Base-by-base conservation (phyloP, 768 basidiomycete species). In the Boletus vermiculosoides region DNA sequence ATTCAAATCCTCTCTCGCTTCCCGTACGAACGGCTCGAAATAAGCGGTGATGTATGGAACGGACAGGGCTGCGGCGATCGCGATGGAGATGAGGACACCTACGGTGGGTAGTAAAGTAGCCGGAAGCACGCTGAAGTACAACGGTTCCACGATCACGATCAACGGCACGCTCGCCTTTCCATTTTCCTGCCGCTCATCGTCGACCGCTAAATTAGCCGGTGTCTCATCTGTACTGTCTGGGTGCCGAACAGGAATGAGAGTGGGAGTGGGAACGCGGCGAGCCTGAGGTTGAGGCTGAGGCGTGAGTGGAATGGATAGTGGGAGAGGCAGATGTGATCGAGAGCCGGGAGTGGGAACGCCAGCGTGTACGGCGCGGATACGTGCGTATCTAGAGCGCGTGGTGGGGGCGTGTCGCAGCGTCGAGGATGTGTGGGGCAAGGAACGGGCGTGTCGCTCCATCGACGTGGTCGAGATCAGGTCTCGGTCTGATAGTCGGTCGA, bases 71-170 rank as follows among this genome's bases (percentile, higher is more conserved):
- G 76, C 68, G 28, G 60, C 57, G n/a, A 61, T 36, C 44, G 71
- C 55, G 33, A 78, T 36, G 22, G 53, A 63, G 12, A 73, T 28
- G 42, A 78, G 66, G 40, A 72, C 60, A 28, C 50, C 54, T 9
- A 73, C 25, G 12, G 71, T 72, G 20, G 76, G 74, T 0, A 73
- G 20, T n/a, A 86, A 66, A 0, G 84, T 80, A 18, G 76, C 75
- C 10, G 87, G 87, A 30, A 90, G 66, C 23, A 85, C 68, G 16
- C 83, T 84, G n/a, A 83, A 63, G 53, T 81, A 76, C 2, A 84
- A 69, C 28, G 84, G 88, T 62, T 90, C 88, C 44, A 89, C 65
- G 20, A 75, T 69, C 16, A 88, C 61, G 54, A 77, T 67, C 60
- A 88, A 76, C 4, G 85, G 76, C 6, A 88, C 77, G 8, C 13